These are phyloP conservation scores for Jaminaea rosea DNA, from an alignment of 1,284 basidiomycete genomes.

Conservation along the genomic window DNA sequence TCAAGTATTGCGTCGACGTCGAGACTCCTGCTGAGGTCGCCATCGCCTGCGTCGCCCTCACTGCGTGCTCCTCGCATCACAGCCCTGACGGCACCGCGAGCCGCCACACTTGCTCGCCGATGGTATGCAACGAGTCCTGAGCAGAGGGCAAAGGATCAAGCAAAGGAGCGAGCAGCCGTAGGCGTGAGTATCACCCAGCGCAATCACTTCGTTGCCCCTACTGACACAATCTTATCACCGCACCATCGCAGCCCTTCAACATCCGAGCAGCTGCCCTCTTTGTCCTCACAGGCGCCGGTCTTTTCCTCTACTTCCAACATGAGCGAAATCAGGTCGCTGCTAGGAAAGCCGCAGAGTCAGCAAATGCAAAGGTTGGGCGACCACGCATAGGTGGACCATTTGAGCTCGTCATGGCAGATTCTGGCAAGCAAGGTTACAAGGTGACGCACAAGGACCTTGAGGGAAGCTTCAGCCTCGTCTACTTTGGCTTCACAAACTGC, in stretches of 20 bases:
- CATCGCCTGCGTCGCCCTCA: too few relatives aligned
- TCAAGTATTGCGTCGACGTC: too few relatives aligned
- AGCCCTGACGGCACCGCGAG: too few relatives aligned
- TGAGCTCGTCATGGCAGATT: constrained; percentile 30
- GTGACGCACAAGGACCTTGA: constrained; percentile 73
- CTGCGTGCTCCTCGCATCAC: too few relatives aligned
- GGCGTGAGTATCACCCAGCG: constrained; percentile 3
- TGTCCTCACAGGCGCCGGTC: constrained; percentile 66
- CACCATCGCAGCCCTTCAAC: constrained; percentile 59
- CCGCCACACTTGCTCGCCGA: too few relatives aligned
- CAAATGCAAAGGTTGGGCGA: constrained; percentile 50
- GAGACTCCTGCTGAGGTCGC: too few relatives aligned
- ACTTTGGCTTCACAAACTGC: constrained; percentile 61
- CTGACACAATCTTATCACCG: not conserved
- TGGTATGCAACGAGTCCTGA: too few relatives aligned
- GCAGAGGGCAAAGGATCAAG: too few relatives aligned
- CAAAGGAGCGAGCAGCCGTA: constrained; percentile 2
- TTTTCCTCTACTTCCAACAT: constrained; percentile 78
- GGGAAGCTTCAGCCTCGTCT: constrained; percentile 72
- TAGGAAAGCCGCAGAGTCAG: constrained; percentile 20
- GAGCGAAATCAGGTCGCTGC: constrained; percentile 58
- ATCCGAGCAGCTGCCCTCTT: constrained; percentile 74
- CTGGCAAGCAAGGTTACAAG: not conserved
- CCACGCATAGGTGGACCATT: constrained; percentile 87
- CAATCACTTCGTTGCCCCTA: not conserved